phyloP scores from a whole-genome alignment of 1,284 basidiomycete species.

The Bondarzewia mesenterica region DNA sequence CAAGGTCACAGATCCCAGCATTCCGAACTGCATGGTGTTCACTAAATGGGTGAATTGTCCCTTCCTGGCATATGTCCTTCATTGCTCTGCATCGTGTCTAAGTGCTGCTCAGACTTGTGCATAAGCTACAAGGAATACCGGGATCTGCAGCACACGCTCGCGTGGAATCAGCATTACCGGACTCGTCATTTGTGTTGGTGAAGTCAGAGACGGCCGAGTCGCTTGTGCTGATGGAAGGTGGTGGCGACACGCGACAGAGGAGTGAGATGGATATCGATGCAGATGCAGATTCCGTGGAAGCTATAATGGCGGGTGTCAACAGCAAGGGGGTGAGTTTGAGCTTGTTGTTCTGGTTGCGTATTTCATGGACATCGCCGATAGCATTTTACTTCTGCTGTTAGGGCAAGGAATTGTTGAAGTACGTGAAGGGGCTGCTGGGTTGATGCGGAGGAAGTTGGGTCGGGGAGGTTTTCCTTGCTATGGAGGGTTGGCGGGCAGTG shows the following conservation, averaged over 20 bases:
- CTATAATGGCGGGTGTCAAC: slow-evolving; percentile 70
- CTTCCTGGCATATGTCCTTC: slow-evolving; percentile 61
- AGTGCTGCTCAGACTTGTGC: background rate
- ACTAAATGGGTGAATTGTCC: slow-evolving; percentile 74
- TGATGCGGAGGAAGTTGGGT: slow-evolving; percentile 61
- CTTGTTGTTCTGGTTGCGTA: background rate
- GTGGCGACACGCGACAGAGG: slow-evolving; percentile 1
- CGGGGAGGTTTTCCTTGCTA: too few relatives aligned
- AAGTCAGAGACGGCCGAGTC: background rate
- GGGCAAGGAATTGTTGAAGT: slow-evolving; percentile 65
- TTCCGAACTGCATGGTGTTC: slow-evolving; percentile 58
- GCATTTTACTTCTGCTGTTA: too few relatives aligned
- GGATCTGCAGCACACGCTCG: slow-evolving; percentile 51
- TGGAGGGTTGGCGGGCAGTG: too few relatives aligned
- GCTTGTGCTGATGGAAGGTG: background rate
- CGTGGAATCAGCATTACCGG: background rate
- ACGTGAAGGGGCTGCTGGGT: slow-evolving; percentile 63
- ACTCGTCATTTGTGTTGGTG: background rate
- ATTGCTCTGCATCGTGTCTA: background rate
- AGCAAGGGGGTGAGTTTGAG: slow-evolving; percentile 49
- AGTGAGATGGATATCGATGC: slow-evolving; percentile 12
- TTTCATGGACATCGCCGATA: too few relatives aligned
- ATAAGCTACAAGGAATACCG: slow-evolving; percentile 65
- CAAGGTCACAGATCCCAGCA: slow-evolving; percentile 45
- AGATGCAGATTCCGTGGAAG: slow-evolving; percentile 52